A percentile compares a stretch with the other conserved stretches of the same genome.
Conservation (phyloP, 75 land plant species). For the Pinus tabuliformis region DNA sequence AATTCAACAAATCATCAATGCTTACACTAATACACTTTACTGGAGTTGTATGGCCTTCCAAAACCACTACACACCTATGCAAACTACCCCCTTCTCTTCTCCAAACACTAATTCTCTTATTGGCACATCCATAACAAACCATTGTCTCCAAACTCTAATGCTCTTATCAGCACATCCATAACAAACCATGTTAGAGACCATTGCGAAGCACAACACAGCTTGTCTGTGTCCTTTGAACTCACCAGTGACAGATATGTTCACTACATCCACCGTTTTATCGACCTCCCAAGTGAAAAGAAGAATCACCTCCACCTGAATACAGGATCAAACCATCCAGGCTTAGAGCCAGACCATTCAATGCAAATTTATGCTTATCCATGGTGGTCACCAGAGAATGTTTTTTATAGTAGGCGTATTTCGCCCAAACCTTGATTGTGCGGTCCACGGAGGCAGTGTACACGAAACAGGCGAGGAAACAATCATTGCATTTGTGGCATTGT, state of each 20-base stretch:
- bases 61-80: constrained; percentile 3
- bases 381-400: constrained; percentile 12
- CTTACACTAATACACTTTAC: constrained; percentile 15
- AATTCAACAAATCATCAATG: background rate
- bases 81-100: background rate
- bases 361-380: background rate
- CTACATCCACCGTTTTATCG: too few relatives aligned
- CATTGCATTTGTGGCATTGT: constrained; percentile 59
- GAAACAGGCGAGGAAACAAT: background rate
- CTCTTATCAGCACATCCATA: constrained; percentile 32
- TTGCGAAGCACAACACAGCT: constrained; percentile 20
- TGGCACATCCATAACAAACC: too few relatives aligned
- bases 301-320: too few relatives aligned
- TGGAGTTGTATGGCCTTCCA: constrained; percentile 23
- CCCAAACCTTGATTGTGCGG: constrained; percentile 30
- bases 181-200: background rate
- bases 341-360: constrained; percentile 23
- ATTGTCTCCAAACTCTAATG: constrained; percentile 29
- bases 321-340: too few relatives aligned
- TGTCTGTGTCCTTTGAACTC: constrained; percentile 19
- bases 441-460: constrained; percentile 35
- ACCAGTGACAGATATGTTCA: background rate
- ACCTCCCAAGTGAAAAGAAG: too few relatives aligned
- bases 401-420: background rate
- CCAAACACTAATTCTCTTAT: too few relatives aligned